Base-by-base conservation (phyloP, 208 protist species). In the Leishmania major region DNA sequence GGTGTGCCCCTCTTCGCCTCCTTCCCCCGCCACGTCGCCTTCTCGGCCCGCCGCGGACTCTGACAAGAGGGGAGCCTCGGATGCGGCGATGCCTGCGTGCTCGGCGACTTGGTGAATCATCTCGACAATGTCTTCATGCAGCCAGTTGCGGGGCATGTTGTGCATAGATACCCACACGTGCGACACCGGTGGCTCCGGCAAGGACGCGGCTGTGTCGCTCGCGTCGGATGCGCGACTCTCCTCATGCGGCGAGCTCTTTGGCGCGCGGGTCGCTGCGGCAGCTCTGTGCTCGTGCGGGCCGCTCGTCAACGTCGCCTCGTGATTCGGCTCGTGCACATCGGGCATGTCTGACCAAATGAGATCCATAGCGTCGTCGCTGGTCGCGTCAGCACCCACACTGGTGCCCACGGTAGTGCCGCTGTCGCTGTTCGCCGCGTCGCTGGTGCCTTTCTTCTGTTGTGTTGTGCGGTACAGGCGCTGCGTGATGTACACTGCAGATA, bases 41-140 rank as follows among this genome's bases (percentile, higher is more conserved):
- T 74, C 69, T 74, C 10, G 69, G 11, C 43, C 37, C 22, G 22
- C 49, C 31, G 69, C 69, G 2, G 70, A 53, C 8, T 47, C 72
- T 47, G 45, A 57, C 25, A 25, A 17, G 70, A 17, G 7, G 40
- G n/a, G 35, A 22, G 73, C 37, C 8, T 55, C 28, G 13, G 92
- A 90, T 11, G 82, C 31, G 13, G 86, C 77, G 76, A 96, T 93
- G 64, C 90, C 89, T 17, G 92, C 91, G 79, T 94, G 89, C 35
- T 87, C 79, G 37, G 92, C 94, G 22, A 96, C 87, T 35, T 93
- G 88, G 57, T 96, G 84, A n/a, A 97, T 87, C 83, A 97, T 93
- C 69, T 96, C 81, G 22, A 95, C 81, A 28, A 97, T 89, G 37
- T 97, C 92, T 47, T 97, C 94, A 71, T 96, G 89, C 78, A 97